These are phyloP conservation scores for Pelargonium australe DNA, from an alignment of 441 rosid species.

Conservation along the genomic window DNA sequence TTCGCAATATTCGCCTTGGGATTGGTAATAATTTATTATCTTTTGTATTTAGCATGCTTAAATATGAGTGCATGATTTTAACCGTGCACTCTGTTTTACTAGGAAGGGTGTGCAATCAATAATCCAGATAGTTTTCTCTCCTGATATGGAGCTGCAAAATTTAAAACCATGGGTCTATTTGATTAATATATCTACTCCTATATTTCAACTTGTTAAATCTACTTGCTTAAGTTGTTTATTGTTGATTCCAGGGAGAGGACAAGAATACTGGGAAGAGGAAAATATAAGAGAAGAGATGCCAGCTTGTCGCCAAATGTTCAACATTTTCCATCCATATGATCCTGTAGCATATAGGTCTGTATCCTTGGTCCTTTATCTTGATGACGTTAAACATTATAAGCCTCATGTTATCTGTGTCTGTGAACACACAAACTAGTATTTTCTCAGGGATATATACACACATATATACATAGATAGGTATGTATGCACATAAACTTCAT, in stretches of 20 bases:
- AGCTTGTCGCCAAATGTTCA: constrained; percentile 92
- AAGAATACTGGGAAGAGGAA: constrained; percentile 82
- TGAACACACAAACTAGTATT: no score
- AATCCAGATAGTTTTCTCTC: neutral
- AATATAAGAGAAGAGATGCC: constrained; percentile 87
- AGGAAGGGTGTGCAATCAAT: neutral
- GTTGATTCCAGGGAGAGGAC: constrained; percentile 62
- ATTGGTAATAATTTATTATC: constrained; percentile 40
- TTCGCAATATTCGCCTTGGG: constrained; percentile 83
- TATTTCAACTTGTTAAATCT: constrained; percentile 11
- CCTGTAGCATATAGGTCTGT: constrained; percentile 96
- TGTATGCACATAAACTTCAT: neutral
- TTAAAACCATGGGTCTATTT: constrained; percentile 3
- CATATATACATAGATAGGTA: neutral
- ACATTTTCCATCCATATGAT: constrained; percentile 95
- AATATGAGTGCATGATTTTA: neutral
- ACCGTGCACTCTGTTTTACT: neutral
- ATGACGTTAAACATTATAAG: neutral
- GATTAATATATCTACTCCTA: constrained; percentile 3
- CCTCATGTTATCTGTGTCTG: no score
- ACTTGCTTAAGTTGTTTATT: neutral
- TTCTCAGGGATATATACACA: neutral
- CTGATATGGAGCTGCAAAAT: neutral
- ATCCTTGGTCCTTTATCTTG: constrained; percentile 2
- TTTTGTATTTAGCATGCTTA: neutral